Percentiles rank a stretch among this genome's conserved stretches.
These are phyloP conservation scores for Escovopsis weberi DNA, from an alignment of 2,329 filamentous ascomycete genomes.

Conservation along the genomic window DNA sequence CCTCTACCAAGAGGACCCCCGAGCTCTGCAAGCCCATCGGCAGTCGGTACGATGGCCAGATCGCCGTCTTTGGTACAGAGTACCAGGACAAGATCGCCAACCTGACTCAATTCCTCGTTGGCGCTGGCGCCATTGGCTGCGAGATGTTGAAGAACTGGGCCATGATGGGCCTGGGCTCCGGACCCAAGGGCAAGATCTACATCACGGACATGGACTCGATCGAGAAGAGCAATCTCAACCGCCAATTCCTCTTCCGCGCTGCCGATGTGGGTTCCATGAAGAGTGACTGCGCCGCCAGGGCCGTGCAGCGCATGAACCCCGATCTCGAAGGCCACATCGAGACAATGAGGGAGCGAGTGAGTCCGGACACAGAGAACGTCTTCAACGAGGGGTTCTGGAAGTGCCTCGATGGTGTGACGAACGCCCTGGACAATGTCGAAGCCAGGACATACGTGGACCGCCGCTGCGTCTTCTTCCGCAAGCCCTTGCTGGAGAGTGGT, in stretches of 20 bases:
- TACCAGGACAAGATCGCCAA: conserved; percentile 91
- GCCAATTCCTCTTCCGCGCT: conserved; percentile 88
- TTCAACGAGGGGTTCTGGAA: conserved; percentile 94
- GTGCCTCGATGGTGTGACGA: conserved; percentile 78
- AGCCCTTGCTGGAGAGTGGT: conserved; percentile 88
- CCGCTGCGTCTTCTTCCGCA: conserved; percentile 95
- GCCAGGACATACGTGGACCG: conserved; percentile 93
- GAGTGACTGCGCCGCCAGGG: conserved; percentile 82
- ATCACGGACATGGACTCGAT: conserved; percentile 98
- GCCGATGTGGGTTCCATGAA: conserved; percentile 93
- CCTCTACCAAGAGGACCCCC: conserved; percentile 58
- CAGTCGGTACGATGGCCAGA: conserved; percentile 89
- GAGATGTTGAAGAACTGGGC: conserved; percentile 99
- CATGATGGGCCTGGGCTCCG: conserved; percentile 88
- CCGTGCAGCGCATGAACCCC: conserved; percentile 92
- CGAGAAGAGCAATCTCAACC: conserved; percentile 96
- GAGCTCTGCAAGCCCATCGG: conserved; percentile 77
- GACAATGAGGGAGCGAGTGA: conserved; percentile 77
- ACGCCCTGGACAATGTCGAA: conserved; percentile 94
- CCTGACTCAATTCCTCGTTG: conserved; percentile 83
- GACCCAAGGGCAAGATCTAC: conserved; percentile 74
- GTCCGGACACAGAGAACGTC: conserved; percentile 78
- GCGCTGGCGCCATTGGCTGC: conserved; percentile 91
- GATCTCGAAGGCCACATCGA: conserved; percentile 77
- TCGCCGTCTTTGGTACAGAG: conserved; percentile 86